These are phyloP conservation scores for Irpex rosettiformis DNA, from an alignment of 1,284 basidiomycete genomes.

Conservation along the genomic window DNA sequence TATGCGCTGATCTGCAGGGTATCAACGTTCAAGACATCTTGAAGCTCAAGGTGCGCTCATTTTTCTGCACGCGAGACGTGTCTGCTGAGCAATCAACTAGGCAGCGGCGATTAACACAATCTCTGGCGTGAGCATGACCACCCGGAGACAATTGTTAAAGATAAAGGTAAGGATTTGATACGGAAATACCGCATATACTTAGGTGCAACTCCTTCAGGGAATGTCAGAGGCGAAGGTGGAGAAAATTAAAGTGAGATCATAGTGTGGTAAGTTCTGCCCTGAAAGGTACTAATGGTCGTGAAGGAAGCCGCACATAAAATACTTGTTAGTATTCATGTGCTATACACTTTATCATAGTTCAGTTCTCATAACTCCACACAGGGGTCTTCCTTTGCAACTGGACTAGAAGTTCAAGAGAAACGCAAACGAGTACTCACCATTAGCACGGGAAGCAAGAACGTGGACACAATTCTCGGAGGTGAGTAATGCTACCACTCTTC, in stretches of 20 bases:
- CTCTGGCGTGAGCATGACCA: conserved; percentile 83
- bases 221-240: conserved; percentile 93
- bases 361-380: conserved; percentile 27
- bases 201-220: conserved; percentile 43
- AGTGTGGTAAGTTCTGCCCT: conserved; percentile 4
- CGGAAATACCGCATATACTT: conserved; percentile 6
- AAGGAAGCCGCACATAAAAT: conserved; percentile 88
- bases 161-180: conserved; percentile 64
- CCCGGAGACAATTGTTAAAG: conserved; percentile 82
- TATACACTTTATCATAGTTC: conserved; percentile 10
- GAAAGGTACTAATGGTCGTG: not conserved
- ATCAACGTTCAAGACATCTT: conserved; percentile 93
- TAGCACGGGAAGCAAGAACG: conserved; percentile 88
- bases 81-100: conserved; percentile 33
- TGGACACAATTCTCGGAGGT: conserved; percentile 87
- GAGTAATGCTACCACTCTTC: conserved; percentile 17
- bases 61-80: conserved; percentile 8
- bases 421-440: conserved; percentile 77
- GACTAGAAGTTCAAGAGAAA: conserved; percentile 83
- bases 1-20: conserved; percentile 48
- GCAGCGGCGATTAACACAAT: conserved; percentile 74
- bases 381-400: conserved; percentile 88
- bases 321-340: conserved; percentile 43
- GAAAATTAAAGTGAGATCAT: conserved; percentile 76
- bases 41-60: conserved; percentile 74